These are phyloP conservation scores for Piper betle DNA, from an alignment of 164 flowering plant genomes.

Conservation along the genomic window DNA sequence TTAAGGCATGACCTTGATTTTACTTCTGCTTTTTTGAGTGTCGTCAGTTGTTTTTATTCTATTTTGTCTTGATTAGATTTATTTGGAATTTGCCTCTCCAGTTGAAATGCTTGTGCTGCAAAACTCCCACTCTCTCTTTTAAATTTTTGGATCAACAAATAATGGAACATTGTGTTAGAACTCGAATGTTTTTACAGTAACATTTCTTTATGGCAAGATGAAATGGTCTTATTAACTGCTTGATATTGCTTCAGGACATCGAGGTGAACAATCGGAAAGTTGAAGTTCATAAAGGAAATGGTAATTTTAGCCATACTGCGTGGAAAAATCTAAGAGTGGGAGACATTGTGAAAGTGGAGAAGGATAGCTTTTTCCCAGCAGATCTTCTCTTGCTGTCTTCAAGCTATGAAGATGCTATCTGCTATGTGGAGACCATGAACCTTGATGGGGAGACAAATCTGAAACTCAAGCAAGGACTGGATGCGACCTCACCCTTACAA, in stretches of 20 bases:
- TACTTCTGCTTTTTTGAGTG: neutral
- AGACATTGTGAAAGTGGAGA: slow-evolving; percentile 51
- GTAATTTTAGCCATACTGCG: slow-evolving; percentile 26
- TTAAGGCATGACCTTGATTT: neutral
- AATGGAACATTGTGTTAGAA: too few relatives aligned
- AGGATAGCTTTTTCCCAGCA: slow-evolving; percentile 74
- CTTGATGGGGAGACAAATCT: slow-evolving; percentile 89
- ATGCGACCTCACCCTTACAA: slow-evolving; percentile 31
- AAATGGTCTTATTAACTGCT: too few relatives aligned
- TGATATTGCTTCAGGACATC: slow-evolving; percentile 10
- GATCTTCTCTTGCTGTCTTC: slow-evolving; percentile 70
- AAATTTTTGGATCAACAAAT: too few relatives aligned
- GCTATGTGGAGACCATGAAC: slow-evolving; percentile 77
- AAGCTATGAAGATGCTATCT: slow-evolving; percentile 61
- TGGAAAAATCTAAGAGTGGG: slow-evolving; percentile 70
- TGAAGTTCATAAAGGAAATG: slow-evolving; percentile 19
- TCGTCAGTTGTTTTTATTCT: neutral
- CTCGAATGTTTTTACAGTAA: too few relatives aligned
- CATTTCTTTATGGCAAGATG: too few relatives aligned
- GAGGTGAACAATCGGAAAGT: slow-evolving; percentile 63
- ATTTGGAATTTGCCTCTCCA: too few relatives aligned
- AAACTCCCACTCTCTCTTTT: too few relatives aligned
- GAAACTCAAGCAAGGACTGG: slow-evolving; percentile 57
- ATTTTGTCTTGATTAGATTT: too few relatives aligned
- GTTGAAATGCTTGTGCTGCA: too few relatives aligned